Evolutionary conservation across 2,329 filamentous ascomycete species (phyloP), one percentile per base, ranked within the genome.

Genomic region (Monilinia vaccinii-corymbosi): DNA sequence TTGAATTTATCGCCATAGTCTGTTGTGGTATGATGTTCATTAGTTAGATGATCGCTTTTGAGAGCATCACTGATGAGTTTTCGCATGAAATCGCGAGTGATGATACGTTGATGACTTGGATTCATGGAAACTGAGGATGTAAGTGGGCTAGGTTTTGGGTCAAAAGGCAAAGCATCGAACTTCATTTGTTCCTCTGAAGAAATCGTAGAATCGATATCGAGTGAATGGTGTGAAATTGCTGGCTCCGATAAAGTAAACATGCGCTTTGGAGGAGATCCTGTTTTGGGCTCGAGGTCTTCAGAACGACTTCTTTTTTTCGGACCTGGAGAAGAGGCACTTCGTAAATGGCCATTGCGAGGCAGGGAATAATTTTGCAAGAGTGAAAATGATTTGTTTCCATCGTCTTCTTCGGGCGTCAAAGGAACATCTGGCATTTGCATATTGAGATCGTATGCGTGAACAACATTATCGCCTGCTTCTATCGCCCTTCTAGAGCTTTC

Each of bases 401-500:
- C 63, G 14, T 65, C 64, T 31, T 62, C 64, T 31, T 62, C 64
- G 6, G 65, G 62, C 7, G 66, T 64, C 14, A 72, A 72, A 9
- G 81, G 82, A 14, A 80, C 83, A 63, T 86, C 83, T n/a, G 86
- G 86, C 46, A 89, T 79, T 66, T 86, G 82, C 84, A 89, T 87
- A 68, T 89, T 86, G 72, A 89, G 81, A 68, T 89, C 86, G 66
- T 88, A 88, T 14, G 86, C 86, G 71, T 89, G 85, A 11, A 89
- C 86, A 21, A 89, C 85, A 66, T 89, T 89, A 70, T 89, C 86
- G 9, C 86, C 86, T 23, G 86, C 86, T 71, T 89, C 86, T 4
- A 89, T 84, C 1, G 86, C 86, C 62, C 86, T 78, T 68, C 85
- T 80, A 58, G 86, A 87, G 70, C 85, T 88, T 68, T 89, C 86